Conservation (phyloP, 2,329 filamentous ascomycete species). For the Fusarium coffeatum region DNA sequence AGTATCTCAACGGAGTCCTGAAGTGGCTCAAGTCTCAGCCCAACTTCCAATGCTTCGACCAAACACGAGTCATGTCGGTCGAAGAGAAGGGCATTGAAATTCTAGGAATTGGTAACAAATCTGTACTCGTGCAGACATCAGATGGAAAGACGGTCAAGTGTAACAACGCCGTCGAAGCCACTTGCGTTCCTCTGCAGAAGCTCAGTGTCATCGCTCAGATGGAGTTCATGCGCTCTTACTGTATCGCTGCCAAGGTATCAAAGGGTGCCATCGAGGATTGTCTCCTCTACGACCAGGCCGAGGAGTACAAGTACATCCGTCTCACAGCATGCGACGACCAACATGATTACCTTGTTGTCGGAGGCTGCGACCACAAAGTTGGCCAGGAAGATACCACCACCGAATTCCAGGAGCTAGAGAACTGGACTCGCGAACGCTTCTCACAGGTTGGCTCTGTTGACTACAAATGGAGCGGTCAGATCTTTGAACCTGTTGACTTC, state of each 20-base stretch:
- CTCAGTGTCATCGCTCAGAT: slow-evolving; percentile 64
- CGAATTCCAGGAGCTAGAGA: slow-evolving; percentile 63
- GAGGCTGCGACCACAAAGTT: slow-evolving; percentile 69
- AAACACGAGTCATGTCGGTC: slow-evolving; percentile 60
- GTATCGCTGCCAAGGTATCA: slow-evolving; percentile 65
- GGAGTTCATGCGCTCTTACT: slow-evolving; percentile 66
- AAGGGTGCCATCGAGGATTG: slow-evolving; percentile 64
- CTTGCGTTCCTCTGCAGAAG: slow-evolving; percentile 66
- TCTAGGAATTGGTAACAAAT: slow-evolving; percentile 48
- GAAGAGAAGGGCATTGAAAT: slow-evolving; percentile 58
- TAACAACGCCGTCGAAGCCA: slow-evolving; percentile 64
- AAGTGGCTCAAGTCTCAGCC: slow-evolving; percentile 62
- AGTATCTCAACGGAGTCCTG: slow-evolving; percentile 64
- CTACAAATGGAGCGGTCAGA: slow-evolving; percentile 68
- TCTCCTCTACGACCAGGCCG: slow-evolving; percentile 66
- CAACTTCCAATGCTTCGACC: slow-evolving; percentile 65
- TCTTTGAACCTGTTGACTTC: slow-evolving; percentile 66
- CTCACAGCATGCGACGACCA: slow-evolving; percentile 64
- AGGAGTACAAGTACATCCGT: slow-evolving; percentile 66
- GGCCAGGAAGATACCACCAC: slow-evolving; percentile 60
- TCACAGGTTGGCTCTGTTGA: slow-evolving; percentile 61
- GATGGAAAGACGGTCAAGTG: slow-evolving; percentile 60
- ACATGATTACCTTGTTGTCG: slow-evolving; percentile 66
- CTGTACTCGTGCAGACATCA: slow-evolving; percentile 59
- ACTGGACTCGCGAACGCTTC: slow-evolving; percentile 65